Evolutionary conservation across 495 filamentous ascomycete genomes (phyloP), one percentile per base, ranked within the genome.

Genomic region (Xylaria sp.): DNA sequence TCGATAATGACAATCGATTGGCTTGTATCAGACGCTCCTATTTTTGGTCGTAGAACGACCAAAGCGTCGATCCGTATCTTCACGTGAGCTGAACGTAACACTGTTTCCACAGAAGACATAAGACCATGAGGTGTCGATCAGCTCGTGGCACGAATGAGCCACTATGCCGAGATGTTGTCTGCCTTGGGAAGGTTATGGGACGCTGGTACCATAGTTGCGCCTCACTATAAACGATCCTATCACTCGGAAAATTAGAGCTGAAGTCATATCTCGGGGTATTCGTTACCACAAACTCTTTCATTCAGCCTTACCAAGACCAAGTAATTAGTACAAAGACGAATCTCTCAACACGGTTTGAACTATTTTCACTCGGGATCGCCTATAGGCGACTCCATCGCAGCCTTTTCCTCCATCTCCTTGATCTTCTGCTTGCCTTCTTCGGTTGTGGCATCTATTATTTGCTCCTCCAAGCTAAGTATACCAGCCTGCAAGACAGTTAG

Each of bases 391-490:
- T 79, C 77, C 58, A 67, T 67, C 15, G 80, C 76, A 7, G 79
- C 75, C 64, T 79, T 71, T 55, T 90, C 85, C 80, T 97, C 93
- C 59, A 98, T 85, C 80, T 93, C 88, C 81, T 91, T 90, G 55
- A 97, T 82, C 79, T 90, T 88, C 80, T 90, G 87, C 81, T 89
- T 85, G 11, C 96, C 96, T 77, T 97, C 94, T 72, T 95, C 93
- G 0, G 96, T 99, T 29, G 95, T 98, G 8, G 93, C 93, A 83
- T 99, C 96, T 75, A 99, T 95, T 63, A 99, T 93, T 43, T 95
- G 90, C 73, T 95, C 88, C 78, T 98, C 95, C 57, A 99, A 79
- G 78, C 93, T 97, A 73, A 99, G 83, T 88, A 98, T 96, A 21
- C 92, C 93, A 7, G 93, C 92, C 84, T 90, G 40, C 17, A 43